Base-by-base conservation (phyloP, 2,329 filamentous ascomycete genomes). In the Xylariaceae sp. region DNA sequence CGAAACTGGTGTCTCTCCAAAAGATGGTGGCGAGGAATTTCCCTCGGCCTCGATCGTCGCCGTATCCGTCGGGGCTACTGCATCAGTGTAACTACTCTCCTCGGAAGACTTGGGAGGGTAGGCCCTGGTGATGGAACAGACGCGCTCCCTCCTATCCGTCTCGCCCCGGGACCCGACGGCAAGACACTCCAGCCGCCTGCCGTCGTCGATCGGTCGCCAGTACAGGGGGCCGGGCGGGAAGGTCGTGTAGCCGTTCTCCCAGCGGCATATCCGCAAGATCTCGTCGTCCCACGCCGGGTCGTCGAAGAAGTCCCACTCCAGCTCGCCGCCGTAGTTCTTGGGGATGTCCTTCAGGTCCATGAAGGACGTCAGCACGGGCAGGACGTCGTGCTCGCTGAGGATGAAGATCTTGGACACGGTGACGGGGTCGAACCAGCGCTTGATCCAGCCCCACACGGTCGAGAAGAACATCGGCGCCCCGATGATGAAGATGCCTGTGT, bases 391-490 rank as follows among this genome's bases (percentile, higher is more conserved):
- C 7, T 85, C 79, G 46, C 81, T 81, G 52, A 98, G 84, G 66
- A 98, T 95, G 73, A 96, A 96, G 72, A 98, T 97, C 78, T 98
- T 98, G 67, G 91, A 95, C 2, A 92, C 90, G 32, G 93, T 97
- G 60, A 92, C 91, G 6, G 93, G 93, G 76, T 93, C 89, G 69
- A 96, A 96, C 92, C 93, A 96, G 69, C 89, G 88, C 81, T 96
- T 96, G 75, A 96, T 84, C 91, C 92, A 96, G 63, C 90, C 87
- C 93, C 93, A 93, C 57, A 96, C 90, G 2, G 91, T 96, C 48
- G 89, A 89, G 79, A 96, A 96, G 81, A 96, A 96, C 44, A 83
- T 78, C 7, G 93, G 93, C 0, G 93, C 93, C 59, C 93, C 93
- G 61, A 97, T 91, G 68, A 98, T 89, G 60, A 80, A 80, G 66